phyloP scores from a whole-genome alignment of 306 rosid genomes.

The Urtica urens region DNA sequence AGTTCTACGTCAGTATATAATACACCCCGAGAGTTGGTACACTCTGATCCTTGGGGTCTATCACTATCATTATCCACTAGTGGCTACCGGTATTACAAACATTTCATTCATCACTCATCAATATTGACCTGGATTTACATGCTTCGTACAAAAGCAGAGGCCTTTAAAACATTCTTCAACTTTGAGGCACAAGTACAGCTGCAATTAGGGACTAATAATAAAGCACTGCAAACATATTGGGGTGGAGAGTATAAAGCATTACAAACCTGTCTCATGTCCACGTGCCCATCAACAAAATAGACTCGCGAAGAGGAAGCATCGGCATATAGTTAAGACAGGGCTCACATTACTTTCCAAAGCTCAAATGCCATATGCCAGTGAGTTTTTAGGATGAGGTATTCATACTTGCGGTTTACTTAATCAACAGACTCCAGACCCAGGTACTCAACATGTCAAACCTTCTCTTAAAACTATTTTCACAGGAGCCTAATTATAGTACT shows the following conservation, averaged over 20 bases:
- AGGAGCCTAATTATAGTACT: neutral
- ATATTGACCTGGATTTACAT: too few relatives aligned
- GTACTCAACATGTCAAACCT: neutral
- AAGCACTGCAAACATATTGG: neutral
- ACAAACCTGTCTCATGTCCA: neutral
- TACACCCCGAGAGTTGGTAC: too few relatives aligned
- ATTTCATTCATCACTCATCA: too few relatives aligned
- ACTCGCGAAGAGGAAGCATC: neutral
- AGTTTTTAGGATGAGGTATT: neutral
- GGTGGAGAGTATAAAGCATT: neutral
- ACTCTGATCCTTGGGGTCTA: too few relatives aligned
- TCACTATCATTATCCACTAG: too few relatives aligned
- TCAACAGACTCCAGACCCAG: neutral
- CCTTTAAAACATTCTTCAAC: too few relatives aligned
- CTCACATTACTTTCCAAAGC: neutral
- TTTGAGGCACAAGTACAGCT: too few relatives aligned
- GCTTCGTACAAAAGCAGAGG: too few relatives aligned
- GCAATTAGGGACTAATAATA: too few relatives aligned
- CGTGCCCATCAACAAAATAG: neutral
- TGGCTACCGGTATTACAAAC: too few relatives aligned
- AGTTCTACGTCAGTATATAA: too few relatives aligned
- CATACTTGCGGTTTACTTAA: neutral
- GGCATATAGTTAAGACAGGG: neutral
- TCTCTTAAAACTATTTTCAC: neutral
- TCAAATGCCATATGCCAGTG: neutral